These are phyloP conservation scores for Scolecobasidium constrictum DNA, from an alignment of 2,329 filamentous ascomycete species.

Conservation along the genomic window DNA sequence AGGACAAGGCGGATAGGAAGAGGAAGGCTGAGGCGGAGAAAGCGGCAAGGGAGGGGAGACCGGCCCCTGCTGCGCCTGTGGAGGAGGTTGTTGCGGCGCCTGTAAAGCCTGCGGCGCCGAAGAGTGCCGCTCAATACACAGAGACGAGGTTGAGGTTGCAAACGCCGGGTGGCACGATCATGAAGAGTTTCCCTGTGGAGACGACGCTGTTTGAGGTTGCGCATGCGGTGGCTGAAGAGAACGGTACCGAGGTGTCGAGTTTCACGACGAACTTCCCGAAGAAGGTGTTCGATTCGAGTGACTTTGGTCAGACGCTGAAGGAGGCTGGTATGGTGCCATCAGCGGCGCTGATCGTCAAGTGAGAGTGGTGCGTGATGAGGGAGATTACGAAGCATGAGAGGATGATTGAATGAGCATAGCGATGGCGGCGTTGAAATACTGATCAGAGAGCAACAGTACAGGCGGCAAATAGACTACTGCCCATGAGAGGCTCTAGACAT, in stretches of 20 bases:
- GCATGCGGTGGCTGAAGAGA: constrained; percentile 60
- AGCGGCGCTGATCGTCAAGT: constrained; percentile 67
- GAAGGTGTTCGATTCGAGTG: constrained; percentile 60
- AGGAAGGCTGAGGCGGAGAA: constrained; percentile 78
- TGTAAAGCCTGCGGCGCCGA: constrained; percentile 40
- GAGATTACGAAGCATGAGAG: too few species aligned
- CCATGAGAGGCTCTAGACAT: too few species aligned
- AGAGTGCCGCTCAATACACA: constrained; percentile 60
- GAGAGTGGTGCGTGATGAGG: too few species aligned
- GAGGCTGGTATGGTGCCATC: constrained; percentile 86
- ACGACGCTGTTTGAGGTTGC: constrained; percentile 91
- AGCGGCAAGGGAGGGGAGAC: constrained; percentile 50
- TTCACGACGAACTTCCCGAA: constrained; percentile 82
- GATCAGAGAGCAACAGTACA: too few species aligned
- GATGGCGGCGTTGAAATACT: too few species aligned
- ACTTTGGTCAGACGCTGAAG: constrained; percentile 84
- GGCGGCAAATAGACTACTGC: too few species aligned
- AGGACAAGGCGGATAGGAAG: constrained; percentile 81
- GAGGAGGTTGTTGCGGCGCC: constrained; percentile 37
- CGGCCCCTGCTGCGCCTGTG: constrained; percentile 31
- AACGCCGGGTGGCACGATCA: constrained; percentile 61
- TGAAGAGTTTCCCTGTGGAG: constrained; percentile 80
- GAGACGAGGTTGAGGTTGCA: constrained; percentile 77
- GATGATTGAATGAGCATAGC: too few species aligned
- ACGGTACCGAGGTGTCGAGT: constrained; percentile 56